Evolutionary conservation across 2,329 filamentous ascomycete genomes (phyloP), one percentile per base, ranked within the genome.

Genomic region (Penicillium brasilianum): DNA sequence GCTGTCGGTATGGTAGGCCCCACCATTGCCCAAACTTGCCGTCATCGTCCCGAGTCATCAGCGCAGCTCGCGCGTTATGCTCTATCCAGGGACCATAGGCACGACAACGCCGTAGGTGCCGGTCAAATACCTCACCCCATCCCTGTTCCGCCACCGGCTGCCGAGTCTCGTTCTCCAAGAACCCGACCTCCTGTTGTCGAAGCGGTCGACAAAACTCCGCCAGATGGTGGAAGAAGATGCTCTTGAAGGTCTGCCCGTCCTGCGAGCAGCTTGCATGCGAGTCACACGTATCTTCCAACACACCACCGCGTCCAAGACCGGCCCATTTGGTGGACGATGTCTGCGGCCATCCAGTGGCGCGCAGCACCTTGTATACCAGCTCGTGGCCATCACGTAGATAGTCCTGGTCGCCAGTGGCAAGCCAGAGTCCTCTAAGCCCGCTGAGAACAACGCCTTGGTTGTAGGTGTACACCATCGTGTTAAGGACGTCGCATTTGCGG

Each of bases 401-500:
- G 0, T 80, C 82, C 1, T 81, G 75, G n/a, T 87, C 85, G 13
- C 90, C 90, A 0, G 91, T 97, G 14, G 87, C 88, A 63, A 91
- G 85, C 87, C 90, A 97, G 0, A 97, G 83, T 1, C 89, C 90
- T 36, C 91, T 86, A 58, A 92, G 86, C 13, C 92, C 93, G 4
- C 91, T 93, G 22, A 97, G 84, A 1, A 98, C 72, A 4, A 97
- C 92, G 22, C 93, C 94, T 76, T 98, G 94, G 77, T 98, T 98
- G 80, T 98, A 97, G 0, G 93, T 96, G 77, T 93, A 97, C 9
- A 97, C 90, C 88, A 93, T 94, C 68, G 93, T 87, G 75, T 97
- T 91, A 52, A 93, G 86, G 53, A 86, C 76, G 72, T 97, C 91
- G 75, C 94, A 97, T 64, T 86, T 83, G 0, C 86, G 88, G 58